These are phyloP conservation scores for Hamamelis virginiana DNA, from an alignment of 164 flowering plant species.

Conservation along the genomic window DNA sequence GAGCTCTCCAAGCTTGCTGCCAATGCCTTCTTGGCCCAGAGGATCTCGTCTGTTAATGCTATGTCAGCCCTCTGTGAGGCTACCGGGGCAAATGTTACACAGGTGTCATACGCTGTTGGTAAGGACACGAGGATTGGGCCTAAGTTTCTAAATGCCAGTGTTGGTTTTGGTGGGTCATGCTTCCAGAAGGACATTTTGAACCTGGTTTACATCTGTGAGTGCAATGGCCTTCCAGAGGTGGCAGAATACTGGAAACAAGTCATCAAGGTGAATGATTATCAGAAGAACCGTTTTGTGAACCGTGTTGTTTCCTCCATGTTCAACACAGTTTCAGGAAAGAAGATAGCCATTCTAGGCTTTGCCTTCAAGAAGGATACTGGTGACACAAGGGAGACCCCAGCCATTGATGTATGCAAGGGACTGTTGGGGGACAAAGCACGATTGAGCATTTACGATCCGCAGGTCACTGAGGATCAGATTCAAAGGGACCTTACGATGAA, in stretches of 20 bases:
- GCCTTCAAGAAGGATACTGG: constrained; percentile 94
- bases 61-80: constrained; percentile 97
- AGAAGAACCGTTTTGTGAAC: constrained; percentile 83
- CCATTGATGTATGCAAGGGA: constrained; percentile 94
- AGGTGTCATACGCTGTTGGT: constrained; percentile 78
- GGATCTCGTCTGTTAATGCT: constrained; percentile 87
- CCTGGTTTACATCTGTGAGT: constrained; percentile 87
- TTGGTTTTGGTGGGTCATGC: constrained; percentile 91
- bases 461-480: constrained; percentile 74
- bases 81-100: constrained; percentile 74
- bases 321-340: constrained; percentile 78
- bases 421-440: constrained; percentile 64
- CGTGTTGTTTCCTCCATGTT: constrained; percentile 87
- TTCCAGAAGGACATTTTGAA: constrained; percentile 91
- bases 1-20: constrained; percentile 96
- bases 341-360: constrained; percentile 77
- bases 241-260: constrained; percentile 94
- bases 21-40: constrained; percentile 88
- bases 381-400: constrained; percentile 89
- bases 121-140: constrained; percentile 80
- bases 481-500: constrained; percentile 69
- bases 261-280: constrained; percentile 82
- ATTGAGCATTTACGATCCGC: constrained; percentile 81
- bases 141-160: constrained; percentile 82
- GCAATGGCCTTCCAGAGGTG: constrained; percentile 88